Base-by-base conservation (phyloP, 306 rosid genomes). In the Heteromeles arbutifolia region DNA sequence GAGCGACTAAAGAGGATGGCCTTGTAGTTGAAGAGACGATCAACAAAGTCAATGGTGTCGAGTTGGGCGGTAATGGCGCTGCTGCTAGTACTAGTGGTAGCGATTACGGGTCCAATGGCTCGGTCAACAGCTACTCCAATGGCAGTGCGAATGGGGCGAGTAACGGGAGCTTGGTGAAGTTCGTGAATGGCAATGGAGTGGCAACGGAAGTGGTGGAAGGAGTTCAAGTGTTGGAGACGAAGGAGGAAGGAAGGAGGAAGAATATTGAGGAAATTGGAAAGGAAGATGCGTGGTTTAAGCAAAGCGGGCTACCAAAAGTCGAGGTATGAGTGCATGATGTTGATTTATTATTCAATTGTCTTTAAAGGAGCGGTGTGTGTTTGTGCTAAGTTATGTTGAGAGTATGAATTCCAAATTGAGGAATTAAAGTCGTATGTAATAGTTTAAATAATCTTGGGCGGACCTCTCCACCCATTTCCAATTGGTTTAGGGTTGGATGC, bases 231-330 rank as follows among this genome's bases (percentile, higher is more conserved):
- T 70, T 80, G 68, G 81, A 79, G 74, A 45, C 54, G 72, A 83
- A 52, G 74, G 97, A 95, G 87, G 91, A 85, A 74, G 97, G 90
- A 43, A 89, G 99, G 91, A 86, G 87, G 97, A 95, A 73, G 81
- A 92, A 89, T 80, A 69, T 95, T 78, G 99, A 95, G 88, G 97
- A 95, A 74, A 90, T 95, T 85, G 99, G 99, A 5, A 95, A 84
- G 79, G 97, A 95, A 81, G 97, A 95, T 0, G 99, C 97, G 0
- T 95, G 99, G 99, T 95, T 95, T 67, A 95, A 92, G 80, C 81
- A 37, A 56, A 74, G 69, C 5, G 91, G 75, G 56, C 56, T 67
- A 34, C 79, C 81, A 29, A 77, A 75, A 5, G 81, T 83, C 65
- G 92, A 90, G 97, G 95, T 94, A 84, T 67, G 86, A 28, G 45